Conservation (phyloP, 2,329 filamentous ascomycete species). For the Fusarium oligoseptatum region DNA sequence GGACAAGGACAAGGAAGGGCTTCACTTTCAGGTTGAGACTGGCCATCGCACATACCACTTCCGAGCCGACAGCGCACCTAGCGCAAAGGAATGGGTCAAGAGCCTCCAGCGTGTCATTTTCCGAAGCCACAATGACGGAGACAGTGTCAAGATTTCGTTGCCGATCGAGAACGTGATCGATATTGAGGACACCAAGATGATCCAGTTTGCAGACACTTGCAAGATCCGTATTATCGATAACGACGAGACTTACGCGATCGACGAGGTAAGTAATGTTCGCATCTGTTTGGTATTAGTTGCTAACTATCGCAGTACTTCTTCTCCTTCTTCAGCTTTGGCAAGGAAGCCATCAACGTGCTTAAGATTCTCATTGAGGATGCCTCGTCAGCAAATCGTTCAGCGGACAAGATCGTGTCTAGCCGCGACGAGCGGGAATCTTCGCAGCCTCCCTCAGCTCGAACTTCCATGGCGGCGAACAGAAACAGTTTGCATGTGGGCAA, state of each 20-base stretch:
- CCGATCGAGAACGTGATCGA: constrained; percentile 92
- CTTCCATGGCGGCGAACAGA: constrained; percentile 49
- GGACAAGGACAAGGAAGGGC: constrained; percentile 82
- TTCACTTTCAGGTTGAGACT: constrained; percentile 85
- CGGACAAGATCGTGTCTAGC: constrained; percentile 37
- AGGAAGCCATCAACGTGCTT: constrained; percentile 85
- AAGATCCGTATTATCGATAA: constrained; percentile 94
- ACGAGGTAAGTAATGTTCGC: constrained; percentile 74
- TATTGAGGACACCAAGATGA: constrained; percentile 89
- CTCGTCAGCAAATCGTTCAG: constrained; percentile 55
- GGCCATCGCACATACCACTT: constrained; percentile 88
- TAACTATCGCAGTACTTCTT: constrained; percentile 83
- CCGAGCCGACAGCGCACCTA: constrained; percentile 86
- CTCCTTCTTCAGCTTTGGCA: constrained; percentile 89
- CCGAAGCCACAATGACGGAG: constrained; percentile 93
- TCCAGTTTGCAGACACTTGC: constrained; percentile 93
- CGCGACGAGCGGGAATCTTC: constrained; percentile 28
- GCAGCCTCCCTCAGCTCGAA: constrained; percentile 30
- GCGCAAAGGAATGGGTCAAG: constrained; percentile 97
- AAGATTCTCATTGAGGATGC: constrained; percentile 78
- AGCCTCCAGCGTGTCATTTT: constrained; percentile 95
- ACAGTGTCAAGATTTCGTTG: constrained; percentile 95
- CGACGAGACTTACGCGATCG: constrained; percentile 93
- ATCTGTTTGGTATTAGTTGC: no score
- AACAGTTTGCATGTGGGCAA: constrained; percentile 46